These are phyloP conservation scores for Ploettnerulaceae sp. DNA, from an alignment of 2,329 filamentous ascomycete species.

Conservation along the genomic window DNA sequence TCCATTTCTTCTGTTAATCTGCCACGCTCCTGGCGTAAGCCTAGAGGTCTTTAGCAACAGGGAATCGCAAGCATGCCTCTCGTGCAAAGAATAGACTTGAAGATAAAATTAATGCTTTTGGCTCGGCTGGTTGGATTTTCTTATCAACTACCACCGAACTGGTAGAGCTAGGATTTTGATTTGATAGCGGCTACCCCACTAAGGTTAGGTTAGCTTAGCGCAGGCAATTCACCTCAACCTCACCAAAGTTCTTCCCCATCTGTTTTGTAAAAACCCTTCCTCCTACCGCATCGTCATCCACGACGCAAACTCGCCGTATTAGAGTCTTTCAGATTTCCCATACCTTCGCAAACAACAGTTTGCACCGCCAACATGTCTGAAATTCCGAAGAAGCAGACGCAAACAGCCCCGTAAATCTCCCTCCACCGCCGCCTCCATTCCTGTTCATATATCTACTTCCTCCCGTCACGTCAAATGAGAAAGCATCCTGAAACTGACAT, in stretches of 20 bases:
- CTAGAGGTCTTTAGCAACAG: neutral
- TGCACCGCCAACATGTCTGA: constrained; percentile 51
- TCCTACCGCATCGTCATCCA: neutral
- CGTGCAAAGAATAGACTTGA: neutral
- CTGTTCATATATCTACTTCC: neutral
- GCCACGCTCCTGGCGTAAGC: constrained; percentile 10
- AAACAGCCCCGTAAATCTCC: constrained; percentile 57
- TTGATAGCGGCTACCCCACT: neutral
- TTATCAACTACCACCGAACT: neutral
- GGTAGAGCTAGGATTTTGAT: neutral
- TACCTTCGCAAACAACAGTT: neutral
- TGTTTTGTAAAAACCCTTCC: neutral
- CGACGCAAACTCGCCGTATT: constrained; percentile 4
- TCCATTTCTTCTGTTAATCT: constrained; percentile 24
- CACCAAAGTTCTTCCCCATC: neutral
- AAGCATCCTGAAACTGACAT: constrained; percentile 18
- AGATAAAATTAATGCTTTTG: neutral
- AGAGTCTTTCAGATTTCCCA: neutral
- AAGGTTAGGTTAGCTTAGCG: neutral
- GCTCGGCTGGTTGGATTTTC: neutral
- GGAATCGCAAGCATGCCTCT: neutral
- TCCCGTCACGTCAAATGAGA: neutral
- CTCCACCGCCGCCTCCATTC: constrained; percentile 11
- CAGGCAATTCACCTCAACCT: too few relatives aligned
- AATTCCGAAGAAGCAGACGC: constrained; percentile 54